Conservation (phyloP, 2,329 filamentous ascomycete genomes). For the Coniochaeta sp. region DNA sequence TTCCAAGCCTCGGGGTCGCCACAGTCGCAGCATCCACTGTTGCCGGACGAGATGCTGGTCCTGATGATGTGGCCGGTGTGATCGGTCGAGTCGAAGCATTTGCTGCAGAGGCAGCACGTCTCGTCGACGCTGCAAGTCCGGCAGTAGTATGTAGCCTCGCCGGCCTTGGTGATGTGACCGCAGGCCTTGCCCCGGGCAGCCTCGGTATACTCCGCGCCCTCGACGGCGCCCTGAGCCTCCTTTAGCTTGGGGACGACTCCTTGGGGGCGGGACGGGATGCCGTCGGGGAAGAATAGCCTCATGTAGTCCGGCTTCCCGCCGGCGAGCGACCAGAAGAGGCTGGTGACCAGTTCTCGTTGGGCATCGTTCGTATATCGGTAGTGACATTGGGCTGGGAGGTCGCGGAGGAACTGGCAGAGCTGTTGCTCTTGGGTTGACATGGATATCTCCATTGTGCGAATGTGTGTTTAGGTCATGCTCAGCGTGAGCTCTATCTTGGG, state of each 20-base stretch:
- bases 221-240: conserved; percentile 83
- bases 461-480: conserved; percentile 6
- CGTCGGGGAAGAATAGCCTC: conserved; percentile 73
- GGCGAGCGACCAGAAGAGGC: conserved; percentile 82
- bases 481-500: not conserved
- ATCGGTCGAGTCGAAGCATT: conserved; percentile 92
- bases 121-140: conserved; percentile 92
- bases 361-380: conserved; percentile 72
- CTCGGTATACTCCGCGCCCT: conserved; percentile 91
- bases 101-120: conserved; percentile 88
- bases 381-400: conserved; percentile 64
- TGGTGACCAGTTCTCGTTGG: conserved; percentile 62
- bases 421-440: conserved; percentile 67
- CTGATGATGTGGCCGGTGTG: conserved; percentile 89
- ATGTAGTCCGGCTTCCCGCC: conserved; percentile 68
- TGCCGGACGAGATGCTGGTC: conserved; percentile 80
- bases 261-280: conserved; percentile 49
- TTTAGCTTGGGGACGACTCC: conserved; percentile 60
- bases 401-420: conserved; percentile 75
- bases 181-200: conserved; percentile 88
- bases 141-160: conserved; percentile 91
- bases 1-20: conserved; percentile 94
- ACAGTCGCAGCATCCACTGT: conserved; percentile 95
- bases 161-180: conserved; percentile 92
- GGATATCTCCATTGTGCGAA: conserved; percentile 37